Conservation (phyloP, 1,284 basidiomycete genomes). For the Trametes sp. region DNA sequence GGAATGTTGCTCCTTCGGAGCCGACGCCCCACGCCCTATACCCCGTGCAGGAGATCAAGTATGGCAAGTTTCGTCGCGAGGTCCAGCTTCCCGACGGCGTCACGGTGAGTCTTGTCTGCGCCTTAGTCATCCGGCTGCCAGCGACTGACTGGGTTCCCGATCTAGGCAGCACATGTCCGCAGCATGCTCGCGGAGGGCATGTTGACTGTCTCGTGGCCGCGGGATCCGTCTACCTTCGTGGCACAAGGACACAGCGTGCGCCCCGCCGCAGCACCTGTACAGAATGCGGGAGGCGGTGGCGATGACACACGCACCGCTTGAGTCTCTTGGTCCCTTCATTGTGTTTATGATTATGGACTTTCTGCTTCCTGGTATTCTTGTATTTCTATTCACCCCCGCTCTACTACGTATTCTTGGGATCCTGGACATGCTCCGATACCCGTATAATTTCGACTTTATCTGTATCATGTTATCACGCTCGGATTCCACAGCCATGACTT, state of each 20-base stretch:
- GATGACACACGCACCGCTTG: conserved; percentile 6
- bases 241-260: neutral
- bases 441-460: neutral
- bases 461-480: too few relatives aligned
- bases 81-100: conserved; percentile 54
- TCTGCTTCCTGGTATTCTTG: neutral
- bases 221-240: conserved; percentile 20
- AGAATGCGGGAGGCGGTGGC: neutral
- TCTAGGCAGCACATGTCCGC: conserved; percentile 34
- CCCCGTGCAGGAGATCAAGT: conserved; percentile 57
- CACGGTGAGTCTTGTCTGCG: conserved; percentile 48
- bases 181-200: conserved; percentile 36
- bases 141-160: conserved; percentile 6
- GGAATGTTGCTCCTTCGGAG: conserved; percentile 7
- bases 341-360: neutral
- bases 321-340: neutral
- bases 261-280: neutral
- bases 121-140: conserved; percentile 4
- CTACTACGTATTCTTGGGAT: neutral
- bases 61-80: conserved; percentile 56
- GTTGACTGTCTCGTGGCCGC: conserved; percentile 38
- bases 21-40: conserved; percentile 26
- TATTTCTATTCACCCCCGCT: neutral
- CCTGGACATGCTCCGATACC: neutral
- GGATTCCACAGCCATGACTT: too few relatives aligned